A percentile compares a stretch with the other conserved stretches of the same genome.
Evolutionary conservation across 805 yeast species (phyloP).

Genomic region (Ogataea siamensis): DNA sequence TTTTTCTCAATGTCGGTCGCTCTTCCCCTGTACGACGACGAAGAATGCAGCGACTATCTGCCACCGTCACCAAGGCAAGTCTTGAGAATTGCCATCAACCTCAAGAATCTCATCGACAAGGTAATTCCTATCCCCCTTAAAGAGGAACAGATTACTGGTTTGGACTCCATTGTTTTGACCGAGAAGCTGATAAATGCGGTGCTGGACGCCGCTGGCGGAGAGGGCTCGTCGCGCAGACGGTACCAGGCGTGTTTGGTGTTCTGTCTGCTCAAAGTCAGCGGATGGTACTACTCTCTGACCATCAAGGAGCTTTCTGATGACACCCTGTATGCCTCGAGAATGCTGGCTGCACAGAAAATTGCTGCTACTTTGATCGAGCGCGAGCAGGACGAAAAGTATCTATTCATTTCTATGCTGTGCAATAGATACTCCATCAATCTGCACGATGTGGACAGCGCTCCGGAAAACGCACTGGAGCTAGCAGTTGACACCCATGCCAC

Average conservation of each 20-base stretch:
- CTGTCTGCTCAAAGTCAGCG: conserved; percentile 69
- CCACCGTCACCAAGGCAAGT: conserved; percentile 66
- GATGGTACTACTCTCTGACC: conserved; percentile 70
- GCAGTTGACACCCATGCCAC: conserved; percentile 86
- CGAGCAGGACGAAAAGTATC: conserved; percentile 54
- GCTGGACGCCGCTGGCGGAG: conserved; percentile 77
- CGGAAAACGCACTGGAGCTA: conserved; percentile 75
- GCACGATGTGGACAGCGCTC: conserved; percentile 57
- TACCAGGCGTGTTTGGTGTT: conserved; percentile 70
- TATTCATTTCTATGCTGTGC: conserved; percentile 74
- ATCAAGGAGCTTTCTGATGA: conserved; percentile 64
- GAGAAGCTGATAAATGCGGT: conserved; percentile 58
- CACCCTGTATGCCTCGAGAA: conserved; percentile 57
- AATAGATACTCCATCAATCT: conserved; percentile 68
- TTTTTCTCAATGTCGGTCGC: conserved; percentile 8
- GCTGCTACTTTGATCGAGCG: conserved; percentile 69
- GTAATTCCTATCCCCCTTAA: conserved; percentile 66
- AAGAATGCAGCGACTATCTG: conserved; percentile 33
- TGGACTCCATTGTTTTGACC: conserved; percentile 60
- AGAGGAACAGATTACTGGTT: conserved; percentile 46
- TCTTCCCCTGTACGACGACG: conserved; percentile 29
- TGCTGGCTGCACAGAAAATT: conserved; percentile 67
- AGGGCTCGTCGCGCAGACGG: conserved; percentile 55
- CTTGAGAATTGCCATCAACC: conserved; percentile 65
- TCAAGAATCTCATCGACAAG: conserved; percentile 70